Base-by-base conservation (phyloP, 148 eudicot species). In the Simmondsia chinensis region DNA sequence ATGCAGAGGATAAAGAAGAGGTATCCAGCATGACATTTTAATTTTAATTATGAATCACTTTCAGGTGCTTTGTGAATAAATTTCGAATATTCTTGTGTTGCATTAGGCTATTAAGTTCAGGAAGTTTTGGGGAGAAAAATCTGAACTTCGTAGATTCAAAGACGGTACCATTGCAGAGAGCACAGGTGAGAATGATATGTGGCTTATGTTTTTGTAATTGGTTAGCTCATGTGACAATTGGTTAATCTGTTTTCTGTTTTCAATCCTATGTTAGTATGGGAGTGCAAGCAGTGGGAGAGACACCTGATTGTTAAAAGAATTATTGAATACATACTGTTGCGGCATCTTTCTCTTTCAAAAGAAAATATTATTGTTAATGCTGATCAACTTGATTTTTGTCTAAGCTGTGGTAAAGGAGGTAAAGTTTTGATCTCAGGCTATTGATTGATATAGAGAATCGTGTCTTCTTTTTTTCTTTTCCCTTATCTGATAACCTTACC, bases 41-140 rank as follows among this genome's bases (percentile, higher is more conserved):
- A 39, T 54, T 60, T 15, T 11, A 20, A 52, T 22, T 33, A 12
- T 43, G 10, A 9, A 7, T 27, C 8, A 18, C 21, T 39, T 43
- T 33, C 21, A 18, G 31, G 31, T 66, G 35, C 6, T 60, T 33
- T 12, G 0, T 23, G 26, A 30, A 13, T n/a, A 8, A 8, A 13
- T 39, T 48, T 38, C 26, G 64, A 46, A 57, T 55, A 5, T 19
- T 26, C 36, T 38, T 38, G 11, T 13, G 20, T 54, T 46, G 6
- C 21, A 6, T 14, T 50, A 91, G 95, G 89, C 73, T 69, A 27
- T 60, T 28, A 76, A 55, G 33, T 91, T 74, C 48, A 71, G 83
- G 31, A 79, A 76, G 63, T 91, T 91, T 63, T 91, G 99, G 99
- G 99, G 97, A 30, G 82, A 74, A 2, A 85, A 74, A 62, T 67